A percentile compares a stretch with the other conserved stretches of the same genome.
These are phyloP conservation scores for Ustilago xerochloae DNA, from an alignment of 1,284 basidiomycete species.

Conservation along the genomic window DNA sequence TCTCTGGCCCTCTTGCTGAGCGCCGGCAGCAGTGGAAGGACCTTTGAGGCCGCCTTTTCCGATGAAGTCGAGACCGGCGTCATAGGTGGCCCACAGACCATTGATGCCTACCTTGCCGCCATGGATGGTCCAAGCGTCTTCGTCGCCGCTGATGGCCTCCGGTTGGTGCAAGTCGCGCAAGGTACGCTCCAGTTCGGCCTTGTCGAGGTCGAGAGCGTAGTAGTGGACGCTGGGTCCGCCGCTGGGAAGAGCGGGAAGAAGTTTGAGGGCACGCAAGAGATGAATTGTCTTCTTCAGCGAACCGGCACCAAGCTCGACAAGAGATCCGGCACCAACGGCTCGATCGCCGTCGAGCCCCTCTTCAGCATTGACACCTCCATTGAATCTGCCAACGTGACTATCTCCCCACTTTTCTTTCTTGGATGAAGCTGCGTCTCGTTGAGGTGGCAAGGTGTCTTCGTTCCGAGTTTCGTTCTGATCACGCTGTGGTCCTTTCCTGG, in stretches of 20 bases:
- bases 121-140: conserved; percentile 69
- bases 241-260: conserved; percentile 46
- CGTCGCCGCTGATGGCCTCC: conserved; percentile 71
- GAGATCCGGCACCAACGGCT: conserved; percentile 39
- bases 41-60: conserved; percentile 69
- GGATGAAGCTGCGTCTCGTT: conserved; percentile 11
- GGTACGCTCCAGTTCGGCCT: conserved; percentile 84
- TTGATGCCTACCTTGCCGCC: conserved; percentile 59
- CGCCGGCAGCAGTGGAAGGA: conserved; percentile 36
- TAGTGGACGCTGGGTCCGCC: conserved; percentile 78
- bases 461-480: conserved; percentile 39
- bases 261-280: conserved; percentile 79
- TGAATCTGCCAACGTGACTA: conserved; percentile 80
- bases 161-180: conserved; percentile 75
- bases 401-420: conserved; percentile 71
- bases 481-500: conserved; percentile 66
- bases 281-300: conserved; percentile 76
- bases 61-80: conserved; percentile 77
- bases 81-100: conserved; percentile 89
- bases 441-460: conserved; percentile 25
- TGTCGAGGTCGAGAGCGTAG: conserved; percentile 92
- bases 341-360: conserved; percentile 72
- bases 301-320: conserved; percentile 57
- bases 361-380: conserved; percentile 73
- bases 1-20: conserved; percentile 38